phyloP scores from a whole-genome alignment of 208 protist genomes.

The Blastocrithidia nonstop region DNA sequence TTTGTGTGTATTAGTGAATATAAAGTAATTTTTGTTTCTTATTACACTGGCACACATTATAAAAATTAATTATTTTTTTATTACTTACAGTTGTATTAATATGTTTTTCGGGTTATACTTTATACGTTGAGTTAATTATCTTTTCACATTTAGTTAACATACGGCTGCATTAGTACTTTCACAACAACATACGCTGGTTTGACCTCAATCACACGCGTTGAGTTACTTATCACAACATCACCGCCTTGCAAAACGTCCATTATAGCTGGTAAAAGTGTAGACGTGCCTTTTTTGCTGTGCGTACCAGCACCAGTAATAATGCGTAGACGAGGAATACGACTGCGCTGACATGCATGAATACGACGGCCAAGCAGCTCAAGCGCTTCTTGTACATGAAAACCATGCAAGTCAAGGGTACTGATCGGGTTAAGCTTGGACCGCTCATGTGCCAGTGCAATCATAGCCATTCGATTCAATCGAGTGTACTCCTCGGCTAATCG shows the following conservation, averaged over 20 bases:
- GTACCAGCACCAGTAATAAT: constrained; percentile 44
- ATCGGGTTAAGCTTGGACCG: constrained; percentile 13
- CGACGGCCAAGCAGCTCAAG: constrained; percentile 53
- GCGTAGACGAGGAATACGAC: constrained; percentile 19
- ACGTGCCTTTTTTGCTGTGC: constrained; percentile 44
- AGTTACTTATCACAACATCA: constrained; percentile 21
- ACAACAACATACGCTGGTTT: too few species aligned
- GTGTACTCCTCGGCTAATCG: constrained; percentile 49
- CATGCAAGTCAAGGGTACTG: constrained; percentile 59
- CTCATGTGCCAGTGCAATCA: constrained; percentile 66
- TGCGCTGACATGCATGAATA: constrained; percentile 28
- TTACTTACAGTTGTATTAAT: too few species aligned
- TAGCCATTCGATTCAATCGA: constrained; percentile 63
- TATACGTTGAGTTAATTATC: too few species aligned
- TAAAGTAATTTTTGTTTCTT: too few species aligned
- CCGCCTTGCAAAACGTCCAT: constrained; percentile 18
- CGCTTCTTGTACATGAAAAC: constrained; percentile 59
- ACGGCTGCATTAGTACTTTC: too few species aligned
- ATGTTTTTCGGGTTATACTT: too few species aligned
- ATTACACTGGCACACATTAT: too few species aligned
- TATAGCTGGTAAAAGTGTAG: constrained; percentile 11
- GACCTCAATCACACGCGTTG: too few species aligned
- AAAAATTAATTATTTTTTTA: too few species aligned
- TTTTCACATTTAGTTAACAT: too few species aligned
- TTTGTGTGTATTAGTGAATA: too few species aligned